Conservation (phyloP, 805 yeast genomes). For the Pichia californica region DNA sequence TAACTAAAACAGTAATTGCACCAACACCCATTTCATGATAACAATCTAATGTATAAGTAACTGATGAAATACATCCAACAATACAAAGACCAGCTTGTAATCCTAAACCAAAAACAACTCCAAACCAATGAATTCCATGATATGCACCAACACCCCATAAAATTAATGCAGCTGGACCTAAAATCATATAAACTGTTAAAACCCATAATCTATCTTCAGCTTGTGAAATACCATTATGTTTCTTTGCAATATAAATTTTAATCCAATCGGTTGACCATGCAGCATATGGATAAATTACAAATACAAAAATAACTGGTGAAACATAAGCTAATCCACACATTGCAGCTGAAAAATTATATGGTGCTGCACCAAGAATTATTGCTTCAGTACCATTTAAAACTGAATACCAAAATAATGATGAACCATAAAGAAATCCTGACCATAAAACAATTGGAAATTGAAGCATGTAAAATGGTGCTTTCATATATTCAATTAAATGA, state of each 20-base stretch:
- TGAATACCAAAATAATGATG: constrained; percentile 42
- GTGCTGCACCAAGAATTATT: constrained; percentile 35
- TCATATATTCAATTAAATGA: constrained; percentile 23
- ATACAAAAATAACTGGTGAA: constrained; percentile 46
- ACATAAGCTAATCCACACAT: constrained; percentile 45
- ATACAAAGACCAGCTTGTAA: constrained; percentile 48
- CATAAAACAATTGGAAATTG: constrained; percentile 51
- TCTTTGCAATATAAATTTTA: constrained; percentile 40
- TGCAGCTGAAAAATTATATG: constrained; percentile 45
- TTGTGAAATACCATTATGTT: constrained; percentile 44
- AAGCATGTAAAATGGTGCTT: constrained; percentile 36
- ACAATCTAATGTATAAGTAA: constrained; percentile 50
- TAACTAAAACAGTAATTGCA: constrained; percentile 48
- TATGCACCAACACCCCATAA: constrained; percentile 63
- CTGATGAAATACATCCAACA: constrained; percentile 45
- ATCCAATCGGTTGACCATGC: constrained; percentile 49
- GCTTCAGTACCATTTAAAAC: constrained; percentile 45
- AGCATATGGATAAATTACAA: constrained; percentile 37
- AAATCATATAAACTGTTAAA: constrained; percentile 36
- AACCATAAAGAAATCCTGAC: constrained; percentile 50
- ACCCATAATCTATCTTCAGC: constrained; percentile 58
- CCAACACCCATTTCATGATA: constrained; percentile 49
- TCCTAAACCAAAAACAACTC: constrained; percentile 49
- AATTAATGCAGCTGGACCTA: constrained; percentile 50
- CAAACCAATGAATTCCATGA: constrained; percentile 48